Evolutionary conservation across 768 basidiomycete genomes (phyloP), one percentile per base, ranked within the genome.

Genomic region (Hericium coralloides): DNA sequence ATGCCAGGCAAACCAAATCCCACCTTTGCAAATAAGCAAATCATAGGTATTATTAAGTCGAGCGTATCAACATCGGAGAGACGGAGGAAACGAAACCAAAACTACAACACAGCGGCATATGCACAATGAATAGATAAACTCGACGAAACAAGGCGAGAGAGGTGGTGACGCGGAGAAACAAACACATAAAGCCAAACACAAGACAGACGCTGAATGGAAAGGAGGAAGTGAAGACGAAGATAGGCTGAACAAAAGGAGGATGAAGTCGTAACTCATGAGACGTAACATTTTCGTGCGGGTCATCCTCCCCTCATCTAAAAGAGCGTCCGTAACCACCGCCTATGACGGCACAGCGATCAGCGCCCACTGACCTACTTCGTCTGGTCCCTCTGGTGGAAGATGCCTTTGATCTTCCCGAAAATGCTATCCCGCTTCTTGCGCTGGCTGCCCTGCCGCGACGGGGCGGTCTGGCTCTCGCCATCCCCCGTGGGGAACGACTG

Each of bases 351-450:
- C 25, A 23, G 37, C 31, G 31, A 37, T n/a, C 43, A 18, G 20
- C 43, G 43, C 18, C n/a, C 43, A n/a, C 43, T 18, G 7, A 45
- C 23, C 23, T 54, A 54, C 56, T 58, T 58, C 36, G 61, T 50
- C 58, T 57, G 15, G 43, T 18, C 22, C 39, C 51, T 55, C 55
- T 39, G 55, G 45, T 18, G 18, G 47, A 63, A 63, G 12, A 63
- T 56, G 49, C 60, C 62, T 55, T 61, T 63, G 49, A 63, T 38
- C 45, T 57, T 63, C 5, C 55, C 57, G 18, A 63, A 48, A 1
- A 63, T 7, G 58, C 60, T 63, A 14, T 50, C 39, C 55, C 62
- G 62, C 47, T 61, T 63, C 50, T 61, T 57, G 15, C 60, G 61
- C 36, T 60, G 56, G 37, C 56, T 62, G 31, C 60, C 50, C 38